A percentile compares a stretch with the other conserved stretches of the same genome.
Conservation (phyloP, 2,329 filamentous ascomycete genomes). For the Coniochaeta sp. region DNA sequence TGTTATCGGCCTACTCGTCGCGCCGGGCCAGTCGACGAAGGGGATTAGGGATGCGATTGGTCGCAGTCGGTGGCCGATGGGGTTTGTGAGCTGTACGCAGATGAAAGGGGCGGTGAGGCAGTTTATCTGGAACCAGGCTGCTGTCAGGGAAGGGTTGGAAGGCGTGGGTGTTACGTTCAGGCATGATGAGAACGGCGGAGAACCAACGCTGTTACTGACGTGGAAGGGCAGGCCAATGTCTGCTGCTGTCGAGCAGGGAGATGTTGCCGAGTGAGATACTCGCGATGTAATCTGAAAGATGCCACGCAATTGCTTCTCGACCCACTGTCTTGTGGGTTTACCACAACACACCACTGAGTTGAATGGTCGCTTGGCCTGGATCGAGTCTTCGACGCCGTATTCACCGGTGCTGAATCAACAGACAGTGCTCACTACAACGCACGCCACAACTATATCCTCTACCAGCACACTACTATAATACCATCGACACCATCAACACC, state of each 20-base stretch:
- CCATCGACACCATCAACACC: no score
- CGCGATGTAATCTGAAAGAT: not conserved
- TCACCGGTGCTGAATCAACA: not conserved
- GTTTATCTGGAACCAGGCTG: conserved; percentile 65
- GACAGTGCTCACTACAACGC: not conserved
- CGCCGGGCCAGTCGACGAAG: conserved; percentile 63
- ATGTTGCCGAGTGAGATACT: not conserved
- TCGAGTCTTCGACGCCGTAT: not conserved
- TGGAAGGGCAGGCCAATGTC: conserved; percentile 34
- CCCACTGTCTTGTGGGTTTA: not conserved
- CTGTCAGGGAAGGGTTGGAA: conserved; percentile 54
- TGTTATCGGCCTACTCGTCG: conserved; percentile 65
- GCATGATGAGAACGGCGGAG: conserved; percentile 22
- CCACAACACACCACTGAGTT: not conserved
- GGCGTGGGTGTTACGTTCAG: conserved; percentile 46
- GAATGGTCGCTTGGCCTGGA: not conserved
- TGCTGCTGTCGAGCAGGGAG: not conserved
- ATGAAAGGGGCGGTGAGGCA: conserved; percentile 52
- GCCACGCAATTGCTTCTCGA: not conserved
- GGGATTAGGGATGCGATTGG: conserved; percentile 69
- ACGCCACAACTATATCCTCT: no score
- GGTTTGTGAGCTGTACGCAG: conserved; percentile 55
- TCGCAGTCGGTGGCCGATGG: conserved; percentile 62
- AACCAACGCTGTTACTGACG: conserved; percentile 40
- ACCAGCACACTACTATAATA: no score